phyloP scores from a whole-genome alignment of 352 stramenopile genomes.

The Pilasporangium apinafurcum region DNA sequence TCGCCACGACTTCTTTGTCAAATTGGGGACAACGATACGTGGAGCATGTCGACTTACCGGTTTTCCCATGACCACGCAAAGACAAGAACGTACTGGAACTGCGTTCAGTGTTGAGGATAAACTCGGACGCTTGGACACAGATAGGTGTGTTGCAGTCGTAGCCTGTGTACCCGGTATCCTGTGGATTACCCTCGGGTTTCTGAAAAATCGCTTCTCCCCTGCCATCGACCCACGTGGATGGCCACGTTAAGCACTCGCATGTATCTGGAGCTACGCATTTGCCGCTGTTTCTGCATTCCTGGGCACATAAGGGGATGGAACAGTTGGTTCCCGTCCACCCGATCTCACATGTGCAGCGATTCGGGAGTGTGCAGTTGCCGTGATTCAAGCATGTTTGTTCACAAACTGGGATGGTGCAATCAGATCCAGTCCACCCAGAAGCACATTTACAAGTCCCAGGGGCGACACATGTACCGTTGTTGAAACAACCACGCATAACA shows the following conservation, averaged over 20 bases:
- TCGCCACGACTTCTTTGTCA: conserved; percentile 85
- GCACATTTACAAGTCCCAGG: conserved; percentile 82
- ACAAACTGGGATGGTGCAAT: conserved; percentile 81
- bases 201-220: conserved; percentile 90
- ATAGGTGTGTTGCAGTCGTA: conserved; percentile 97
- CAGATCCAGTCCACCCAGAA: conserved; percentile 61
- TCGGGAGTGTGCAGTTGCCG: conserved; percentile 91
- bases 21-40: conserved; percentile 79
- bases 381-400: conserved; percentile 61
- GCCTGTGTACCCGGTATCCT: conserved; percentile 92
- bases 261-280: conserved; percentile 73
- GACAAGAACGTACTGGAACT: conserved; percentile 27
- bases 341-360: conserved; percentile 88
- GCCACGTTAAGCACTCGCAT: conserved; percentile 87
- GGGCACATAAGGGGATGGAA: conserved; percentile 84
- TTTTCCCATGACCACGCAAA: conserved; percentile 52
- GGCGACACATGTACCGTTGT: conserved; percentile 92
- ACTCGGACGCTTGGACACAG: conserved; percentile 89
- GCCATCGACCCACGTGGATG: conserved; percentile 87
- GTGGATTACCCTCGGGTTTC: conserved; percentile 85
- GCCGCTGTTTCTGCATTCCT: conserved; percentile 87
- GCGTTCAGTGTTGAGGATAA: conserved; percentile 82
- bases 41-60: conserved; percentile 25
- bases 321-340: conserved; percentile 89
- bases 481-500: conserved; percentile 93